Conservation (phyloP, 768 basidiomycete genomes). For the Lactarius vividus region DNA sequence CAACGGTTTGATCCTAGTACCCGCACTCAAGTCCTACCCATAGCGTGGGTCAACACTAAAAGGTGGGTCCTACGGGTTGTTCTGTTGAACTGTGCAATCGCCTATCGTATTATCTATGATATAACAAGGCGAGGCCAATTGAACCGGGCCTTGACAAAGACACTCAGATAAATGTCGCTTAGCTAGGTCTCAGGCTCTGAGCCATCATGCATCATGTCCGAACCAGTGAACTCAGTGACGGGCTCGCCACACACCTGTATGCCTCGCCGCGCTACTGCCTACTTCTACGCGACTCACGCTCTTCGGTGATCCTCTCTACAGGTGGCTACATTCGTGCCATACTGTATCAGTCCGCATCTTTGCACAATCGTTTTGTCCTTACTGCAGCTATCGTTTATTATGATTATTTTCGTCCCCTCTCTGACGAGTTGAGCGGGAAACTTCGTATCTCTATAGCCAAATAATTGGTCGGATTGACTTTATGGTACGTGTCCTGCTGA, state of each 20-base stretch:
- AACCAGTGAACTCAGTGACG: background rate
- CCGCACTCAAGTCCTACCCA: background rate
- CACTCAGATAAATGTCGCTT: background rate
- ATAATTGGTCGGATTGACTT: background rate
- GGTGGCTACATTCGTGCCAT: background rate
- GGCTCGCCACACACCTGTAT: background rate
- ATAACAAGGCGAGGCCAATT: background rate
- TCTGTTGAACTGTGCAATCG: background rate
- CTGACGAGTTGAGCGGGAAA: background rate
- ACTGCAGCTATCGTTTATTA: background rate
- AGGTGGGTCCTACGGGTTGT: background rate
- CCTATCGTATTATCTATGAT: background rate
- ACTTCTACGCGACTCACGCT: background rate
- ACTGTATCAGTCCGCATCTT: background rate
- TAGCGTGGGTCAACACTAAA: background rate
- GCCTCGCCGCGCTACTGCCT: background rate
- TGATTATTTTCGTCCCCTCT: background rate
- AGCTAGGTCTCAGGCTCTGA: background rate
- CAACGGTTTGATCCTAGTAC: background rate
- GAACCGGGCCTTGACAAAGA: background rate
- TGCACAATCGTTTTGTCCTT: background rate
- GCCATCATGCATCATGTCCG: too few relatives aligned
- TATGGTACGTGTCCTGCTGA: background rate
- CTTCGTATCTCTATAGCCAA: too few relatives aligned
- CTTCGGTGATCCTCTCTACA: background rate